Conservation (phyloP, 2,329 filamentous ascomycete species). For the Aspergillus thermomutatus region DNA sequence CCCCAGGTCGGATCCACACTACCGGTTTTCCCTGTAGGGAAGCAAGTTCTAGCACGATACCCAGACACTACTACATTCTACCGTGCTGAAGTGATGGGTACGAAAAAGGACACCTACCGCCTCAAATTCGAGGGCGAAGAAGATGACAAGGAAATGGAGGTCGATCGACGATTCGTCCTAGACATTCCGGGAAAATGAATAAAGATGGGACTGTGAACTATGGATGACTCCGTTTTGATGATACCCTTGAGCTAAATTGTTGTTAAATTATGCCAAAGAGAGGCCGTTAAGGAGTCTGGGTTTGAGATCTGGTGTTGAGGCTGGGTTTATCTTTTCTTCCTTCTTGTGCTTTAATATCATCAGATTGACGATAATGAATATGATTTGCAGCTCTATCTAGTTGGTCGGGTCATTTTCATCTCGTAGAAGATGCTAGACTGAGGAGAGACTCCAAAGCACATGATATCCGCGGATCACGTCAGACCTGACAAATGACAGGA, state of each 20-base stretch:
- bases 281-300: slow-evolving; percentile 2
- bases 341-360: not conserved
- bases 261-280: not conserved
- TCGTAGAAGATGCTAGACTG: not conserved
- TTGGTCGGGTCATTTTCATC: too few relatives aligned
- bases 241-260: slow-evolving; percentile 17
- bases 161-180: slow-evolving; percentile 72
- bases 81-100: slow-evolving; percentile 74
- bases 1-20: slow-evolving; percentile 59
- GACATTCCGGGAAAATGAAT: slow-evolving; percentile 58
- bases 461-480: not conserved
- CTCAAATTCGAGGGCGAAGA: slow-evolving; percentile 79
- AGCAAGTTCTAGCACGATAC: slow-evolving; percentile 73
- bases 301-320: not conserved
- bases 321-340: not conserved
- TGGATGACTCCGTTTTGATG: slow-evolving; percentile 19
- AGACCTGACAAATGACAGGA: slow-evolving; percentile 8
- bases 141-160: slow-evolving; percentile 68
- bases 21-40: slow-evolving; percentile 62
- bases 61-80: slow-evolving; percentile 85
- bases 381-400: too few relatives aligned
- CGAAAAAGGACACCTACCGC: slow-evolving; percentile 50
- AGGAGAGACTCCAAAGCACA: too few relatives aligned
- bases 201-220: slow-evolving; percentile 9
- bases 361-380: not conserved